Conservation (phyloP, 1,139 yeast genomes). For the Meyerozyma carpophila region DNA sequence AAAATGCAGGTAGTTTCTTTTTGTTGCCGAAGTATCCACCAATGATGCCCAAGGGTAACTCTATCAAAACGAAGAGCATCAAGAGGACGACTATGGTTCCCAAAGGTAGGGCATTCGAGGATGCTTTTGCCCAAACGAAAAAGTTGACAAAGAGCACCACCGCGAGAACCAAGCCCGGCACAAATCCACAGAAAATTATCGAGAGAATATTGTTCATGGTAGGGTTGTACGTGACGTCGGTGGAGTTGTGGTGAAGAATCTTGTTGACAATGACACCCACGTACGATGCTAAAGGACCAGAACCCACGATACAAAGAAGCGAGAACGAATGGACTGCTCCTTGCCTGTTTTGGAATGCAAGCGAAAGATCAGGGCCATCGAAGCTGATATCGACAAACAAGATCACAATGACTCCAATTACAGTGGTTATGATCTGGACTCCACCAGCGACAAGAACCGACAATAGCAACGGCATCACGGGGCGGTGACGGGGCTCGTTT, state of each 20-base stretch:
- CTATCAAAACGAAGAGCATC: conserved; percentile 48
- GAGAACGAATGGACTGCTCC: conserved; percentile 65
- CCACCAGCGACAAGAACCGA: conserved; percentile 69
- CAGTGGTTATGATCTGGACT: conserved; percentile 61
- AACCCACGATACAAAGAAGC: conserved; percentile 53
- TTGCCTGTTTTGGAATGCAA: conserved; percentile 47
- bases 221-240: conserved; percentile 20
- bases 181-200: conserved; percentile 50
- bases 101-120: conserved; percentile 75
- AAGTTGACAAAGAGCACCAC: conserved; percentile 55
- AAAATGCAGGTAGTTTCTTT: conserved; percentile 21
- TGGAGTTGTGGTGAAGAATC: conserved; percentile 36
- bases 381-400: conserved; percentile 46
- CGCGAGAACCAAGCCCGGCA: conserved; percentile 55
- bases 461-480: conserved; percentile 40
- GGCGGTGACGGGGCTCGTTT: conserved; percentile 20
- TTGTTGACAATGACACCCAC: conserved; percentile 60
- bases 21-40: conserved; percentile 64
- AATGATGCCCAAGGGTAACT: conserved; percentile 66
- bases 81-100: conserved; percentile 57
- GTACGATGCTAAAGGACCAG: conserved; percentile 73
- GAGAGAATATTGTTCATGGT: conserved; percentile 26
- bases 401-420: conserved; percentile 54
- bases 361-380: conserved; percentile 16
- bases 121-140: conserved; percentile 71